A percentile compares a stretch with the other conserved stretches of the same genome.
Evolutionary conservation across 805 yeast genomes (phyloP).

Genomic region (Metschnikowia matae): DNA sequence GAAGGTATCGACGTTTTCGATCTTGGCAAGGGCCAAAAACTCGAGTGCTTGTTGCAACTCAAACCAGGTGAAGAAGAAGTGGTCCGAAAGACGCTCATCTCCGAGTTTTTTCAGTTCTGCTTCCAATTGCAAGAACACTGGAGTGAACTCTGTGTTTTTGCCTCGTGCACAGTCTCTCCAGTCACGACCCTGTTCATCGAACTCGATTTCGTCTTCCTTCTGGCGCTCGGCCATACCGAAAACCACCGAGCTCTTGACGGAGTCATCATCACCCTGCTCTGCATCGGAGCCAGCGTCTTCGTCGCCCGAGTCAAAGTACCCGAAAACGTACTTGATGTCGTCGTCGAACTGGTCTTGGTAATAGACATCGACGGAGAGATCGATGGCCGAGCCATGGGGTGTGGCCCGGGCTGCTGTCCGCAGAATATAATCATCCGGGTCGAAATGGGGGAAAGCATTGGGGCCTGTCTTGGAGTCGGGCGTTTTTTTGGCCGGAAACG

Average conservation of each 20-base stretch:
- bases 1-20: conserved; percentile 25
- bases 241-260: conserved; percentile 8
- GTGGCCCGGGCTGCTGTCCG: conserved; percentile 8
- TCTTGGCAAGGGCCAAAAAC: conserved; percentile 21
- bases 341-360: conserved; percentile 65
- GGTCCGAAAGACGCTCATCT: conserved; percentile 19
- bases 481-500: neutral
- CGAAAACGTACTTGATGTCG: conserved; percentile 59
- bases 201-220: conserved; percentile 33
- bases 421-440: conserved; percentile 9
- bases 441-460: conserved; percentile 11
- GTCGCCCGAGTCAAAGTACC: conserved; percentile 40
- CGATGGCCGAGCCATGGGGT: conserved; percentile 20
- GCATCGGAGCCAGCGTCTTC: conserved; percentile 9
- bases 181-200: conserved; percentile 60
- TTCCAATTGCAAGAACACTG: conserved; percentile 18
- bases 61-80: conserved; percentile 26
- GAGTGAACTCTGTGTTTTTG: conserved; percentile 35
- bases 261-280: conserved; percentile 5
- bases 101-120: conserved; percentile 15
- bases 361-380: conserved; percentile 51
- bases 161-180: conserved; percentile 73
- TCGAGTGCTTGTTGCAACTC: conserved; percentile 23
- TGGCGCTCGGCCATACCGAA: conserved; percentile 20
- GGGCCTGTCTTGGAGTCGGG: neutral